These are phyloP conservation scores for Bipolaris cookei DNA, from an alignment of 2,329 filamentous ascomycete species.

Conservation along the genomic window DNA sequence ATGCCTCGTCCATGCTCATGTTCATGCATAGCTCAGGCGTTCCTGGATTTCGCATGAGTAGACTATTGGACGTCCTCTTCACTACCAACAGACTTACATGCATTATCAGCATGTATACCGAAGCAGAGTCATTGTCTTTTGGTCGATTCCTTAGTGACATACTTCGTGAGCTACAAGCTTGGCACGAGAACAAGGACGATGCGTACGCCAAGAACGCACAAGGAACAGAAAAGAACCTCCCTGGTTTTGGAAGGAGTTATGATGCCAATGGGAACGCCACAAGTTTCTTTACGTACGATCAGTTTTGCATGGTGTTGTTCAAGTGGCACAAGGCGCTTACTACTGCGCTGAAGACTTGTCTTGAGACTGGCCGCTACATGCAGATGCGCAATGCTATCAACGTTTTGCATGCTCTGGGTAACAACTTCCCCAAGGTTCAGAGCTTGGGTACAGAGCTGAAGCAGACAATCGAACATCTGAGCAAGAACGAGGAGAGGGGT, in stretches of 20 bases:
- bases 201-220: conserved; percentile 82
- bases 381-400: conserved; percentile 96
- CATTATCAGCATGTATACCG: conserved; percentile 87
- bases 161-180: conserved; percentile 77
- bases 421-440: conserved; percentile 86
- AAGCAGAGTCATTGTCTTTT: conserved; percentile 90
- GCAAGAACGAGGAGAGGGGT: conserved; percentile 66
- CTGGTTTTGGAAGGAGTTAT: conserved; percentile 79
- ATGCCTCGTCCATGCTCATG: conserved; percentile 83
- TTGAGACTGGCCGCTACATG: conserved; percentile 90
- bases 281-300: conserved; percentile 78
- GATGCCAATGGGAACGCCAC: conserved; percentile 73
- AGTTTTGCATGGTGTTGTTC: conserved; percentile 84
- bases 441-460: conserved; percentile 79
- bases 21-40: conserved; percentile 85
- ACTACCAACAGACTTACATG: conserved; percentile 78
- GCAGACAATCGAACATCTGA: conserved; percentile 67
- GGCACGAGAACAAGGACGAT: conserved; percentile 77
- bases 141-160: conserved; percentile 87
- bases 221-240: conserved; percentile 67
- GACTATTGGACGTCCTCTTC: conserved; percentile 84
- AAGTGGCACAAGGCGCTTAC: conserved; percentile 89
- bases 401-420: conserved; percentile 78
- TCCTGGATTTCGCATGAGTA: conserved; percentile 84
- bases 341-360: conserved; percentile 78